Base-by-base conservation (phyloP, 83 land plant species). In the Diphasiastrum complanatum region DNA sequence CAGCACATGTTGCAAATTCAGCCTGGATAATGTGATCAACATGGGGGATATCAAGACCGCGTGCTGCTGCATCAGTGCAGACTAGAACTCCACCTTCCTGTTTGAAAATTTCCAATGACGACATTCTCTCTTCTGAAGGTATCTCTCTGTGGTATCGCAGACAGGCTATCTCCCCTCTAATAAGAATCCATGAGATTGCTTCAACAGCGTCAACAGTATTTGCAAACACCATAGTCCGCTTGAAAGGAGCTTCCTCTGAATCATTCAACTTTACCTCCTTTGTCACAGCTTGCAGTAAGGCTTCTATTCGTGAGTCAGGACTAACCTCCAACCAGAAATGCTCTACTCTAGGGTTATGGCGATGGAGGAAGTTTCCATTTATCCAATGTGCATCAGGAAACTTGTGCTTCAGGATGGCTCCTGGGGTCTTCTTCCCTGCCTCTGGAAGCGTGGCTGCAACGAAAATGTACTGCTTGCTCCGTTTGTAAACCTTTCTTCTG, bases 361-460 rank as follows among this genome's bases (percentile, higher is more conserved):
- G 69, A 61, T 92, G 95, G 38, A 87, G 91, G 63, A 78, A 85
- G 53, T 48, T 67, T 32, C 98, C 98, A 76, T 89, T 85, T 34
- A 92, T 77, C 95, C 91, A 87, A 45, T 55, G 56, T 32, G 87
- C 87, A 49, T 81, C 84, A 45, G 91, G 98, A 59, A 88, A 88
- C 81, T 83, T 81, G 32, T 82, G 68, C 59, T 75, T 84, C 37
- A 92, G 61, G 32, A 83, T 65, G 1, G 87, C 95, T 14, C 95
- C 95, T 61, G 98, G 91, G 56, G 95, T 87, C 51, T 74, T 76
- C 71, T 88, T 92, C 29, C 98, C 98, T 77, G 69, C 79, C 36
- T 65, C 78, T 4, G 98, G 98, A 68, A 92, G 84, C 4, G 98
- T 92, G 33, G 98, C 97, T 52, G 98, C 98, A 63, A 88, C 91